A percentile compares a stretch with the other conserved stretches of the same genome.
These are phyloP conservation scores for Withania somnifera DNA, from an alignment of 305 asterid genomes.

Conservation along the genomic window DNA sequence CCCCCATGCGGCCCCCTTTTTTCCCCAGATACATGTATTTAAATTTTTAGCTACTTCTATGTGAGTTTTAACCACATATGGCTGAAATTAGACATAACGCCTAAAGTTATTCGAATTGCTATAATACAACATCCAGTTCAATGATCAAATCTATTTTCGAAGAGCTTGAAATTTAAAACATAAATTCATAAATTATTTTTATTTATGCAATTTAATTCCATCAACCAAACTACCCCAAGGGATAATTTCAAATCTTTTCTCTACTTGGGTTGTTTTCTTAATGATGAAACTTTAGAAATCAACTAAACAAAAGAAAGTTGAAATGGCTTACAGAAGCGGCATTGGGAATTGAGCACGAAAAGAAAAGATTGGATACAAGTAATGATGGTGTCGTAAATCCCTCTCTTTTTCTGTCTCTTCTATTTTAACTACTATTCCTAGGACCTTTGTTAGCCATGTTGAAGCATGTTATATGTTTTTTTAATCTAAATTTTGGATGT, in stretches of 20 bases:
- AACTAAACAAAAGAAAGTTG: not conserved
- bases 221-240: too few relatives aligned
- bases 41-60: too few relatives aligned
- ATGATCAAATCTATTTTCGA: too few relatives aligned
- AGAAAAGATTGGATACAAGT: not conserved
- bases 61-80: too few relatives aligned
- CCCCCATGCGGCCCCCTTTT: too few relatives aligned
- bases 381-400: not conserved
- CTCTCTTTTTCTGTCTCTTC: not conserved
- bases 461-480: not conserved
- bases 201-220: too few relatives aligned
- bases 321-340: not conserved
- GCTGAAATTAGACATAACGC: too few relatives aligned
- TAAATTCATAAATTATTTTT: too few relatives aligned
- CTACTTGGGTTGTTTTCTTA: not conserved
- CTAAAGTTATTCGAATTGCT: too few relatives aligned
- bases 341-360: slow-evolving; percentile 11
- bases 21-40: too few relatives aligned
- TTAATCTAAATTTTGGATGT: not conserved
- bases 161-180: too few relatives aligned
- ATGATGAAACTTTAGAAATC: not conserved
- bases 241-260: not conserved
- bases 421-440: not conserved
- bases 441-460: not conserved
- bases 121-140: too few relatives aligned